Base-by-base conservation (phyloP, 371 early-diverging fungal species). In the Chytridium lagenaria region DNA sequence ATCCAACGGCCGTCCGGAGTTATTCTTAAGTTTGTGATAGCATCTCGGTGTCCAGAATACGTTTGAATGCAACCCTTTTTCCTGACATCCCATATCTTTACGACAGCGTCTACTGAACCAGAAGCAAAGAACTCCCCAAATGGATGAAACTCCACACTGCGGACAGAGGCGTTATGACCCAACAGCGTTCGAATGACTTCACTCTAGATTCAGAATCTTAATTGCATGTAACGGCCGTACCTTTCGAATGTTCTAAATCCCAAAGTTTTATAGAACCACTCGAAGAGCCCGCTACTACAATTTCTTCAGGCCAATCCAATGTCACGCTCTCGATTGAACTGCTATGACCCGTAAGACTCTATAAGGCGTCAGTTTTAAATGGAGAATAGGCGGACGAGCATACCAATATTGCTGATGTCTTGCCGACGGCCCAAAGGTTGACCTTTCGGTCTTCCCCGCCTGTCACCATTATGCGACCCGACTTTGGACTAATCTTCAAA, bases 121-220 rank as follows among this genome's bases (percentile, higher is more conserved):
- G 89, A 87, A 0, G 90, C 90, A 71, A 90, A 89, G 69, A 88
- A 89, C 44, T 89, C 85, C 16, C 89, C 88, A 77, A 88, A 89
- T 0, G 87, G 88, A 68, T 87, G 86, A 72, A 88, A 87, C 65
- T 88, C 86, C 23, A 91, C 81, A 36, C 77, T 76, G 0, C 78
- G 80, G 0, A 84, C 81, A 34, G 77, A 73, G 52, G 80, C 57
- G 49, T 84, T 85, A 75, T 92, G 92, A 22, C 87, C 89, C 1
- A 74, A 36, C 12, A 88, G 72, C n/a, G 87, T 84, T 1, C 89
- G 7, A 23, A 88, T 85, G 23, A 86, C 87, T 85, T 23, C 33
- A 33, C 52, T 38, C 5, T 67, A 26, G 68, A 16, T 1, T 67
- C 5, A 33, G 12, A 31, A 63, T 5, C 22, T 1, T 36, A 59